These are phyloP conservation scores for Phaeosphaeriaceae sp. DNA, from an alignment of 2,329 filamentous ascomycete genomes.

Conservation along the genomic window DNA sequence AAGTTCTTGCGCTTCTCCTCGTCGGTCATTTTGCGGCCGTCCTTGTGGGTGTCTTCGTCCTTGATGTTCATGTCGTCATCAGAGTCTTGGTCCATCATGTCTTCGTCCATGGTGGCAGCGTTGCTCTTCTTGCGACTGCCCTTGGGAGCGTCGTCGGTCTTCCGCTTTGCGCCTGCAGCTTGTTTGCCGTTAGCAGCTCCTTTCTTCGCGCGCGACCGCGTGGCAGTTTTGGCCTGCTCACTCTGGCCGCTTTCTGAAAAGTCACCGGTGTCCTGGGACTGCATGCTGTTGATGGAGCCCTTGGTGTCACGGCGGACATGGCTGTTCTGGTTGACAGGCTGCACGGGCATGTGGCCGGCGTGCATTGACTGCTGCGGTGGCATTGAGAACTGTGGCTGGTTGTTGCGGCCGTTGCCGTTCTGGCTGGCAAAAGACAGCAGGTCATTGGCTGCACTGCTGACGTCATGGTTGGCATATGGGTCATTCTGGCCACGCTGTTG, in stretches of 20 bases:
- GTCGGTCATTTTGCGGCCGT: constrained; percentile 90
- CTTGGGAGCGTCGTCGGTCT: constrained; percentile 78
- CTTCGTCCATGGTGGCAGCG: constrained; percentile 57
- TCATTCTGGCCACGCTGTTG: constrained; percentile 58
- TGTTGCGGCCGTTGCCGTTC: constrained; percentile 65
- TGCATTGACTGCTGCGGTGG: constrained; percentile 49
- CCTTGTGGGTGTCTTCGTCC: constrained; percentile 52
- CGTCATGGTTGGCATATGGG: constrained; percentile 85
- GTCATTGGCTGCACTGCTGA: constrained; percentile 92
- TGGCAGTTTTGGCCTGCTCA: constrained; percentile 67
- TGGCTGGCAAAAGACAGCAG: constrained; percentile 84
- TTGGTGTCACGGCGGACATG: constrained; percentile 55
- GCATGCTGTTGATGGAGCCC: constrained; percentile 66
- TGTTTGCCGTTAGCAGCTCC: constrained; percentile 46
- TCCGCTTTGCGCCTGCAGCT: constrained; percentile 65
- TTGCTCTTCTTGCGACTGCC: constrained; percentile 74
- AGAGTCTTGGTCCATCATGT: constrained; percentile 54
- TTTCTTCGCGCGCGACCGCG: constrained; percentile 46
- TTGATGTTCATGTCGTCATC: constrained; percentile 50
- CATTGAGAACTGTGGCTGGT: constrained; percentile 59
- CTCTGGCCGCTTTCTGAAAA: constrained; percentile 77
- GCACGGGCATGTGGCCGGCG: constrained; percentile 56
- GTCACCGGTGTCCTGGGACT: constrained; percentile 65
- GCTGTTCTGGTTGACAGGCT: constrained; percentile 60
- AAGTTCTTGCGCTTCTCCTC: constrained; percentile 99